Evolutionary conservation across 257 asterid genomes (phyloP).

Genomic region (Solanum chaucha): DNA sequence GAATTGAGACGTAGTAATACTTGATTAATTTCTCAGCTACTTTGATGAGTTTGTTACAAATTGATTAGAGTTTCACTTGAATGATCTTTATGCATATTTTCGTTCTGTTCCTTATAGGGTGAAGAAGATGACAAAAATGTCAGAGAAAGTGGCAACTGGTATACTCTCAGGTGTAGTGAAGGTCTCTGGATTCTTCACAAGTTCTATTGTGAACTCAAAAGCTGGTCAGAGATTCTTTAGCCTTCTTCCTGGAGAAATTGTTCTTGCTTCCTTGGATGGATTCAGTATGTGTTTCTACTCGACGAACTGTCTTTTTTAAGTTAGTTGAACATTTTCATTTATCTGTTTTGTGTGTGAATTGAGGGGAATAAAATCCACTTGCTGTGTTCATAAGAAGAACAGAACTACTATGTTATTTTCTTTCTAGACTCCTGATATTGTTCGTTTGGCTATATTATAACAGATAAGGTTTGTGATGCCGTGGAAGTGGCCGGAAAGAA

Average conservation of each 20-base stretch:
- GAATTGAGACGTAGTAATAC: neutral
- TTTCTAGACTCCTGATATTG: neutral
- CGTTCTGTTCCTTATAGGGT: constrained; percentile 29
- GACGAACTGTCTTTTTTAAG: neutral
- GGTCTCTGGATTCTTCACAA: constrained; percentile 81
- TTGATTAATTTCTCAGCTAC: neutral
- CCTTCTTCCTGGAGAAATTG: constrained; percentile 84
- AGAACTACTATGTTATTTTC: neutral
- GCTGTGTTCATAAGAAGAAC: neutral
- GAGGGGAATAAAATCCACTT: neutral
- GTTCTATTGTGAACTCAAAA: constrained; percentile 60
- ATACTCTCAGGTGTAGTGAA: constrained; percentile 72
- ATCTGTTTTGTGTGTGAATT: neutral
- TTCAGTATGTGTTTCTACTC: constrained; percentile 46
- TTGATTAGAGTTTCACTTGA: neutral
- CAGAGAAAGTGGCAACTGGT: constrained; percentile 64
- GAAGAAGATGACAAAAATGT: constrained; percentile 72
- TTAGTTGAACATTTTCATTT: neutral
- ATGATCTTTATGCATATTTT: neutral
- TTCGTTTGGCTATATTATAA: neutral
- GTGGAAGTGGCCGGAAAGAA: constrained; percentile 75
- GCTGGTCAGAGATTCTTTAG: constrained; percentile 76
- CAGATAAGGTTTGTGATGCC: constrained; percentile 73
- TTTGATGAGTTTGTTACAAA: neutral
- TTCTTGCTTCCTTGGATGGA: constrained; percentile 91